Conservation (phyloP, 2,329 filamentous ascomycete species). For the Venturiaceae sp. region DNA sequence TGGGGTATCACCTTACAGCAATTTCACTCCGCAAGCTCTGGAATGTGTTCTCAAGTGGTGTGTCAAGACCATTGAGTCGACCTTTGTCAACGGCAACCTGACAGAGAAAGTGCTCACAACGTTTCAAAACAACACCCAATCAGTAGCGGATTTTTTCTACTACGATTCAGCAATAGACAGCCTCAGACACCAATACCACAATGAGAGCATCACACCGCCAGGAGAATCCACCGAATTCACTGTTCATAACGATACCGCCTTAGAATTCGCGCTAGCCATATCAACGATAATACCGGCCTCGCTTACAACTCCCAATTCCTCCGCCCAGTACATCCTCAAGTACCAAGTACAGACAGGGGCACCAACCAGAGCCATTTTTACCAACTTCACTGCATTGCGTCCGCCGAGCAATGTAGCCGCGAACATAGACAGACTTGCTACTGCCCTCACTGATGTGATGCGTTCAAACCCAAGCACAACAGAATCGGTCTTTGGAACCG, state of each 20-base stretch:
- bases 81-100: slow-evolving; percentile 7
- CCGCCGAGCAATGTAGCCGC: neutral
- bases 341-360: neutral
- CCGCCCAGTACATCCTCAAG: neutral
- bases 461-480: slow-evolving; percentile 8
- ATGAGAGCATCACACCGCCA: neutral
- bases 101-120: neutral
- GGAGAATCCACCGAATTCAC: neutral
- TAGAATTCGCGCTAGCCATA: slow-evolving; percentile 9
- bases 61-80: slow-evolving; percentile 17
- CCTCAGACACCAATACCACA: too few relatives aligned
- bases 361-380: neutral
- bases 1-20: neutral
- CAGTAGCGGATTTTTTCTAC: neutral
- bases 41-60: slow-evolving; percentile 15
- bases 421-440: slow-evolving; percentile 15
- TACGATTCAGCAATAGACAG: too few relatives aligned
- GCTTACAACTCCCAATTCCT: slow-evolving; percentile 9
- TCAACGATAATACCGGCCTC: slow-evolving; percentile 16
- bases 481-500: slow-evolving; percentile 5
- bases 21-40: neutral
- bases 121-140: neutral
- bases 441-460: slow-evolving; percentile 15
- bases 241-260: slow-evolving; percentile 11
- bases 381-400: neutral